Conservation (phyloP, 805 yeast species). For the Yamadazyma akitaensis region DNA sequence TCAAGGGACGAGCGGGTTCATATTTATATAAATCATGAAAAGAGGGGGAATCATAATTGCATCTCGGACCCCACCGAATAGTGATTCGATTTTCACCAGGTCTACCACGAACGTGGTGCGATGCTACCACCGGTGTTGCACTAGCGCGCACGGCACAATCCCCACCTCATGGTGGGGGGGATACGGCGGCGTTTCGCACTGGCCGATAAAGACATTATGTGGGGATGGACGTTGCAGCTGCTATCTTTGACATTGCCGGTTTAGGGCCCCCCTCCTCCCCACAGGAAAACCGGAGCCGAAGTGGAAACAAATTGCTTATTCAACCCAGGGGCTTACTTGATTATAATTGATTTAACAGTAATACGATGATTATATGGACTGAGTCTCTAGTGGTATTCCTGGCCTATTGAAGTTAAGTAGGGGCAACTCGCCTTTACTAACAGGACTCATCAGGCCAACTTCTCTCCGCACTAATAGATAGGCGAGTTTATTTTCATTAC, state of each 20-base stretch:
- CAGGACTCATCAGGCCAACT: not conserved
- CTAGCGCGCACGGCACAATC: not conserved
- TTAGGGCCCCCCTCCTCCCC: not conserved
- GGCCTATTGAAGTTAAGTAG: no score
- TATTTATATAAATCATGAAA: slow-evolving; percentile 1
- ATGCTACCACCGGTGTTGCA: no score
- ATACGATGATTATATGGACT: no score
- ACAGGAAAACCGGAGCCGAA: no score
- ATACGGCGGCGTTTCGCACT: not conserved
- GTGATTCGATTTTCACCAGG: not conserved
- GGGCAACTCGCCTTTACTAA: no score
- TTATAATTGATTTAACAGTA: no score
- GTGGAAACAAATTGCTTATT: no score
- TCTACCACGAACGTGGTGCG: not conserved
- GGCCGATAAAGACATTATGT: not conserved
- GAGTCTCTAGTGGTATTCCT: no score
- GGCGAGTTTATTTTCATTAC: not conserved
- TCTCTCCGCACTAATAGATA: not conserved
- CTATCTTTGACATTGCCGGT: slow-evolving; percentile 3
- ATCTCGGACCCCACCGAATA: not conserved
- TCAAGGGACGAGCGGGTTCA: not conserved
- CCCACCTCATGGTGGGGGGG: not conserved
- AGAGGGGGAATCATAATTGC: slow-evolving; percentile 7
- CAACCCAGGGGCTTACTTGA: no score
- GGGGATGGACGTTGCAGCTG: not conserved